Base-by-base conservation (phyloP, 495 filamentous ascomycete species). In the Cercophora sp. region DNA sequence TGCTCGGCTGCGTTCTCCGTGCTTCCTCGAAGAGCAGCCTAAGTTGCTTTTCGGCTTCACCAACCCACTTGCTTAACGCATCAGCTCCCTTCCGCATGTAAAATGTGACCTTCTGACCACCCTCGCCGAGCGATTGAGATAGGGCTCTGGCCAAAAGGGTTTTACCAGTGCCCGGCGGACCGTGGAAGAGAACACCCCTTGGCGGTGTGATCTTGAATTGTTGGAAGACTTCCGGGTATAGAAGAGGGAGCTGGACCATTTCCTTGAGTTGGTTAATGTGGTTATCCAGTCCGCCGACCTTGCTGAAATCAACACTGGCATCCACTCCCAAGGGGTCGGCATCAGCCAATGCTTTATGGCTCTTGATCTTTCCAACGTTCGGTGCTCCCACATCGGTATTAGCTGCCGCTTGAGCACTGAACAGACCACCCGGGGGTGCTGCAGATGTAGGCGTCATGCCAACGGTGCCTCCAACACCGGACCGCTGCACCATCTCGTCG, bases 31-130 rank as follows among this genome's bases (percentile, higher is more conserved):
- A 98, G 3, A 98, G 77, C 49, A 96, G 70, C 22, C 93, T 83
- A 16, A 98, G 79, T 64, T 97, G 93, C 61, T 91, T 83, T 68
- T 98, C 93, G 11, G 94, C 94, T 71, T 98, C 93, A 63, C 93
- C 93, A 51, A 97, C 94, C 93, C 93, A 98, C 72, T 98, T 98
- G 70, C 89, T 96, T 36, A 97, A 74, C 39, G 89, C 90, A 77
- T 98, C 93, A 27, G 91, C 94, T 50, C 94, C 93, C 67, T 98
- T 98, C 32, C 93, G 83, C 93, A 98, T 98, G 71, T 96, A 98
- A 58, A 98, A 98, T 0, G 88, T 96, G 42, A 98, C 89, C 65
- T 97, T 96, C 47, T 85, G 83, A 37, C 90, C 90, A 48, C 91
- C 85, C 31, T 73, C 70, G 3, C 79, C 77, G 44, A 93, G 84